Percentiles rank a stretch among this genome's conserved stretches.
Conservation (phyloP, 768 basidiomycete genomes). For the Russula sp. region DNA sequence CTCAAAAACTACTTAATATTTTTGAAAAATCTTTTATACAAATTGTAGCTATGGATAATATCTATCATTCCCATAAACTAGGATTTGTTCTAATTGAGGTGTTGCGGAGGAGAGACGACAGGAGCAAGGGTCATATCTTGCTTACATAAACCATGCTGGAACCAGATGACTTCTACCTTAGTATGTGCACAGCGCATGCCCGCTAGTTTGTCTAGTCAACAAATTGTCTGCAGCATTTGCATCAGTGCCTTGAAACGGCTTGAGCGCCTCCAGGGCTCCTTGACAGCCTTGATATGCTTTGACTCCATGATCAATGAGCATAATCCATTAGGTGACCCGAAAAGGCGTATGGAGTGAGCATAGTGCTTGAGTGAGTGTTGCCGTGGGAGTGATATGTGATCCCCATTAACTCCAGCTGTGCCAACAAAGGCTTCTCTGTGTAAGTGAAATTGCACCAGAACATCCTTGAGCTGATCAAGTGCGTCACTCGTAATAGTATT, state of each 20-base stretch:
- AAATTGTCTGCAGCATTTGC: slow-evolving; percentile 3
- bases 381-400: slow-evolving; percentile 14
- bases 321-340: slow-evolving; percentile 18
- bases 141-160: no score
- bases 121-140: no score
- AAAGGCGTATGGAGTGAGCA: not conserved
- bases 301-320: slow-evolving; percentile 24
- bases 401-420: slow-evolving; percentile 1
- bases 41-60: no score
- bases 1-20: no score
- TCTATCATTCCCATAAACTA: no score
- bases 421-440: slow-evolving; percentile 3
- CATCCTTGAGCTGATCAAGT: not conserved
- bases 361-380: slow-evolving; percentile 14
- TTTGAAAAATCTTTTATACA: no score
- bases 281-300: slow-evolving; percentile 2
- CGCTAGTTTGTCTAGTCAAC: no score
- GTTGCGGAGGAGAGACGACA: no score
- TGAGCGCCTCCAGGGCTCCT: slow-evolving; percentile 23
- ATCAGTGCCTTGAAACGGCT: slow-evolving; percentile 18
- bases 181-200: no score
- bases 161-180: no score
- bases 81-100: no score
- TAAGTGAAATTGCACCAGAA: not conserved
- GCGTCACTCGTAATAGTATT: not conserved